Base-by-base conservation (phyloP, 2,329 filamentous ascomycete genomes). In the Cercospora brassicicola region DNA sequence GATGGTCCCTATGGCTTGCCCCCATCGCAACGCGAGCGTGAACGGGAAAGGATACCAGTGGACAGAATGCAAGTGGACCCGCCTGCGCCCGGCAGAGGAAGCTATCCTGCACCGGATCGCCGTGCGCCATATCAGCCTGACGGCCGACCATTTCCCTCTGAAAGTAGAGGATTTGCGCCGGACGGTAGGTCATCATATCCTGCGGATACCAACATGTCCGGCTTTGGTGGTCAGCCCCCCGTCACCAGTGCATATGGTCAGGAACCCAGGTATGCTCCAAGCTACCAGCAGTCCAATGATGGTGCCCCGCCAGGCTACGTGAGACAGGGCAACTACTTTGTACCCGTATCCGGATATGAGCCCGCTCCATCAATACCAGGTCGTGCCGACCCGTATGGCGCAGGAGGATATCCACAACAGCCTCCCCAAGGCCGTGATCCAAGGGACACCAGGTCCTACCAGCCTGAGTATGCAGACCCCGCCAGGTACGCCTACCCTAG, bases 401-500 rank as follows among this genome's bases (percentile, higher is more conserved):
- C 59, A 15, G 36, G 33, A 11, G 71, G 68, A 59, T 74, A 74
- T 57, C 71, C 72, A 66, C 72, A 71, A 57, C 62, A 11, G 65
- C 70, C 69, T 59, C 66, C 61, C 39, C 69, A 65, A 68, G 64
- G 65, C 31, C 70, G 74, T 63, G 74, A 75, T 59, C 65, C 71
- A 10, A 67, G 74, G 55, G 74, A 75, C 33, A 64, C 74, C 10
- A 72, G 76, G 69, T 76, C 68, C 57, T 66, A 67, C 57, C 74
- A 76, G 69, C 67, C 69, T 15, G 76, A 78, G 26, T 75, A 75
- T 67, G 67, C 71, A 68, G 76, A 78, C 65, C 72, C 75, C 36
- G 36, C 36, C 62, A 74, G 76, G 71, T 77, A 76, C 73, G 75
- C 76, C 67, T 78, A 78, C 67, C 76, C 76, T 68, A 78, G 76